phyloP scores from a whole-genome alignment of 1,139 yeast genomes.

The Nakaseomyces bracarensis region DNA sequence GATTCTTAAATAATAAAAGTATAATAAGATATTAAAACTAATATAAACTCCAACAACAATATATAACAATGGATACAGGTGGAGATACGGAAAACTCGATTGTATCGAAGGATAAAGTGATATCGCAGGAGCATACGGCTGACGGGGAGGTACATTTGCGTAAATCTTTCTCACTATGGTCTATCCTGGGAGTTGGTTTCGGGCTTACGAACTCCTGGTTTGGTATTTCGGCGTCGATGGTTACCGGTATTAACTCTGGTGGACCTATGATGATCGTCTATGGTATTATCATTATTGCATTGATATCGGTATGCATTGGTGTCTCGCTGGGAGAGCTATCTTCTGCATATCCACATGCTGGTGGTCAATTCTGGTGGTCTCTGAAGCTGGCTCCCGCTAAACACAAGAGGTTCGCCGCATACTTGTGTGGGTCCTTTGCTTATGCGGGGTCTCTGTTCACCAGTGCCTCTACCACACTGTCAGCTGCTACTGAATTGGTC shows the following conservation, averaged over 20 bases:
- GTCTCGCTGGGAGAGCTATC: constrained; percentile 46
- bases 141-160: constrained; percentile 29
- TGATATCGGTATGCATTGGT: constrained; percentile 44
- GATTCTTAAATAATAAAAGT: too few species aligned
- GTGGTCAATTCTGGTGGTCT: constrained; percentile 64
- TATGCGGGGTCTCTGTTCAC: constrained; percentile 56
- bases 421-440: constrained; percentile 49
- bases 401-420: constrained; percentile 45
- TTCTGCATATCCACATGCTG: constrained; percentile 55
- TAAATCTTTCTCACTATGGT: constrained; percentile 39
- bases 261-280: constrained; percentile 62
- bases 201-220: constrained; percentile 67
- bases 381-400: constrained; percentile 45
- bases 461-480: constrained; percentile 50
- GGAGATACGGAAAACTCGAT: not conserved
- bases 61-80: not conserved
- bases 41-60: not conserved
- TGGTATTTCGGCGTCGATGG: constrained; percentile 56
- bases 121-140: not conserved
- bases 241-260: constrained; percentile 56
- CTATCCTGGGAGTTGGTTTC: constrained; percentile 56
- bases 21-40: not conserved
- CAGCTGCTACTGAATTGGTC: constrained; percentile 44
- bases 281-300: constrained; percentile 57
- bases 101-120: constrained; percentile 1